These are phyloP conservation scores for Oryza longistaminata DNA, from an alignment of 176 grass and related monocot genomes.

Conservation along the genomic window DNA sequence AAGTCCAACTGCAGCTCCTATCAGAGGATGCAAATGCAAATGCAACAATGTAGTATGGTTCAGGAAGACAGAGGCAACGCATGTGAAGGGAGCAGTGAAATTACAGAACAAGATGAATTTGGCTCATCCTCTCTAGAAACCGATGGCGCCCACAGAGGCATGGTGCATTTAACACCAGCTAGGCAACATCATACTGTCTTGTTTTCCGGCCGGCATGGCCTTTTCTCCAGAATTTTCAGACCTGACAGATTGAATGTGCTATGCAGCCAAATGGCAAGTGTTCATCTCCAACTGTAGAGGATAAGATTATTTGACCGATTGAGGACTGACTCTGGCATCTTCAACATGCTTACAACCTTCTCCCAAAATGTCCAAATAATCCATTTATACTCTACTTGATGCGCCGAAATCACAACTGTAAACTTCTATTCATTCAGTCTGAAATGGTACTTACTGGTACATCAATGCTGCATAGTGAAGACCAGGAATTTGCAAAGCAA, in stretches of 20 bases:
- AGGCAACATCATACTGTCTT: slow-evolving; percentile 22
- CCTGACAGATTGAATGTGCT: neutral
- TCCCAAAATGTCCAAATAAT: slow-evolving; percentile 13
- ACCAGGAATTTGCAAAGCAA: neutral
- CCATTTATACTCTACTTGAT: neutral
- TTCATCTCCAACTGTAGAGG: slow-evolving; percentile 10
- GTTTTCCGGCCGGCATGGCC: slow-evolving; percentile 36
- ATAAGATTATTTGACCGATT: slow-evolving; percentile 17
- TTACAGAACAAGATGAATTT: slow-evolving; percentile 12
- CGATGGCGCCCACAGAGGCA: slow-evolving; percentile 35
- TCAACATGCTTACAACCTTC: slow-evolving; percentile 8
- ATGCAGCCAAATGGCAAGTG: slow-evolving; percentile 8
- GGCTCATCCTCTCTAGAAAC: slow-evolving; percentile 17
- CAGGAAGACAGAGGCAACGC: neutral
- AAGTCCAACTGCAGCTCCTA: neutral
- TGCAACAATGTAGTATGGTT: neutral
- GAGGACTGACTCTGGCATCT: neutral
- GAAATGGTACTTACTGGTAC: neutral
- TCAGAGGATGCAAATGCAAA: slow-evolving; percentile 14
- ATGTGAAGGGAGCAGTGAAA: slow-evolving; percentile 1
- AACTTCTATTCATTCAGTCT: neutral
- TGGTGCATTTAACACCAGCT: slow-evolving; percentile 31
- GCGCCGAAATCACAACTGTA: neutral
- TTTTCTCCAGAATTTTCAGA: slow-evolving; percentile 33
- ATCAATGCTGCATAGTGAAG: neutral